phyloP scores from a whole-genome alignment of 768 basidiomycete species.

The Lanmaoa rubissima region DNA sequence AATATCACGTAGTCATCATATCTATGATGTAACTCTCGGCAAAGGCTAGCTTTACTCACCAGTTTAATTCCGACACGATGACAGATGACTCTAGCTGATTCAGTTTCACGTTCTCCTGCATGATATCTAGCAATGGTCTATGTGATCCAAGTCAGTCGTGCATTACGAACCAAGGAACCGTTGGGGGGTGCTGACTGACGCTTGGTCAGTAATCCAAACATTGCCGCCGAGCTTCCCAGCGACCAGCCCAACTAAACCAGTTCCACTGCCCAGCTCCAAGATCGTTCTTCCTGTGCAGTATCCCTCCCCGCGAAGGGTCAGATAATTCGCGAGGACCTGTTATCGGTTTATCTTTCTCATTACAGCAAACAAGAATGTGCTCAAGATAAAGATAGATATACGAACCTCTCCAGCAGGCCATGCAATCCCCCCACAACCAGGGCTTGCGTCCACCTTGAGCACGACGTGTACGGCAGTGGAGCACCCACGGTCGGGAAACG shows the following conservation, averaged over 20 bases:
- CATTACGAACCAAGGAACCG: not conserved
- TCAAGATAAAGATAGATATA: slow-evolving; percentile 9
- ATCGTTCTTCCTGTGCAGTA: slow-evolving; percentile 57
- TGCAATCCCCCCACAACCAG: slow-evolving; percentile 88
- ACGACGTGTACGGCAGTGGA: slow-evolving; percentile 28
- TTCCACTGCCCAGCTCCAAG: slow-evolving; percentile 88
- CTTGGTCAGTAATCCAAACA: slow-evolving; percentile 90
- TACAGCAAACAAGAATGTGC: not conserved
- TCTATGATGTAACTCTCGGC: not conserved
- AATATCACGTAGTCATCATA: slow-evolving; percentile 8
- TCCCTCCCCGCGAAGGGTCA: slow-evolving; percentile 51
- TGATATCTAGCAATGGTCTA: slow-evolving; percentile 76
- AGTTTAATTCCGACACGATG: slow-evolving; percentile 72
- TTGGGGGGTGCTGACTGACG: slow-evolving; percentile 50
- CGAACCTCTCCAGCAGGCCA: slow-evolving; percentile 91
- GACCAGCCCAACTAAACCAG: slow-evolving; percentile 88
- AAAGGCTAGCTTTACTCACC: slow-evolving; percentile 46
- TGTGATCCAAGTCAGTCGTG: slow-evolving; percentile 15
- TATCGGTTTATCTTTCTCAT: not conserved
- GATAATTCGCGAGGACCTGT: slow-evolving; percentile 78
- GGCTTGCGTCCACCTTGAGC: slow-evolving; percentile 72
- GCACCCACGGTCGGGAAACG: slow-evolving; percentile 26
- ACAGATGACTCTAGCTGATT: slow-evolving; percentile 60
- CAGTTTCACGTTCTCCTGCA: slow-evolving; percentile 67
- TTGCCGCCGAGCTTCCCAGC: slow-evolving; percentile 64